These are phyloP conservation scores for Malassezia obtusa DNA, from an alignment of 1,284 basidiomycete species.

Conservation along the genomic window DNA sequence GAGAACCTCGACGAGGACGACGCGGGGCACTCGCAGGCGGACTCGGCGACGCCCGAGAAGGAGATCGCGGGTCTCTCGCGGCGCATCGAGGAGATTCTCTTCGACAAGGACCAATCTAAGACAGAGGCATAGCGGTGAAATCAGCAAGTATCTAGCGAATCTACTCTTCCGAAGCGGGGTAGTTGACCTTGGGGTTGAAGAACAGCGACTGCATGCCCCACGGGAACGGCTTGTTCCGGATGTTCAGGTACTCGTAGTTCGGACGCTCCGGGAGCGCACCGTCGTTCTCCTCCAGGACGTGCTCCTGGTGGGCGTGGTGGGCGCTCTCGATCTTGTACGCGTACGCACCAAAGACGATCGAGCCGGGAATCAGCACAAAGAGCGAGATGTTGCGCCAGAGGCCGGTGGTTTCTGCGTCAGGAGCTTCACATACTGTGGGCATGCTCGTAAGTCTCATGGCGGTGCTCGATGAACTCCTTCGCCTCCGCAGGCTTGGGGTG, in stretches of 20 bases:
- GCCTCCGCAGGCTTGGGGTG: constrained; percentile 15
- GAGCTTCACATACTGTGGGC: constrained; percentile 28
- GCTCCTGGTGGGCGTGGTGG: constrained; percentile 35
- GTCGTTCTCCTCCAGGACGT: constrained; percentile 39
- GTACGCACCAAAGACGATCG: constrained; percentile 35
- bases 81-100: constrained; percentile 42
- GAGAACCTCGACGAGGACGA: constrained; percentile 26
- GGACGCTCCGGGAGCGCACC: constrained; percentile 32
- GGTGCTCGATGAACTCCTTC: constrained; percentile 29
- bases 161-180: constrained; percentile 20
- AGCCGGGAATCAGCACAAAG: constrained; percentile 36
- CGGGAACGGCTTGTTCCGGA: constrained; percentile 23
- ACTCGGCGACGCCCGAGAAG: constrained; percentile 34
- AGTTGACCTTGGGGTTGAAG: constrained; percentile 40
- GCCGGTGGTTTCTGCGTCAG: constrained; percentile 30
- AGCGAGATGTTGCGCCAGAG: constrained; percentile 40
- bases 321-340: constrained; percentile 42
- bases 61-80: constrained; percentile 40
- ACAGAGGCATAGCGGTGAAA: constrained; percentile 4
- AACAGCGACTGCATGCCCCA: constrained; percentile 41
- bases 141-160: background rate
- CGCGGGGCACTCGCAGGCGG: constrained; percentile 24
- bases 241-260: constrained; percentile 37
- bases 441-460: constrained; percentile 33
- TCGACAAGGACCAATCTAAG: constrained; percentile 17